These are phyloP conservation scores for Scheffersomyces segobiensis DNA, from an alignment of 1,139 yeast genomes.

Conservation along the genomic window DNA sequence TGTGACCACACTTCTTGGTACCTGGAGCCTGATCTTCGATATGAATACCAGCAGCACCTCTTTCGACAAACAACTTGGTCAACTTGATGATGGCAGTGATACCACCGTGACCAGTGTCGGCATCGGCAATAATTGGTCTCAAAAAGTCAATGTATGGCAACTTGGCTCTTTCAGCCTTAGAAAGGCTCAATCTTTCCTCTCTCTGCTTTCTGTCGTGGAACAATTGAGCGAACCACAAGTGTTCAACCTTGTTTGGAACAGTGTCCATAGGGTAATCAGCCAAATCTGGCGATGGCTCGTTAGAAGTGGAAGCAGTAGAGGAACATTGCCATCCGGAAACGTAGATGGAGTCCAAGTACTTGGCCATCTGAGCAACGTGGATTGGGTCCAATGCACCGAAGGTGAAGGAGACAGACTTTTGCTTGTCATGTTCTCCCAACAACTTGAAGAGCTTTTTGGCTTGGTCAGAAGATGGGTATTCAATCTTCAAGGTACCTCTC, in stretches of 20 bases:
- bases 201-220: conserved; percentile 97
- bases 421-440: conserved; percentile 68
- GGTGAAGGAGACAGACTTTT: conserved; percentile 81
- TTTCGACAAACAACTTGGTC: conserved; percentile 94
- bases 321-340: conserved; percentile 99
- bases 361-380: conserved; percentile 95
- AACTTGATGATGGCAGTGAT: conserved; percentile 92
- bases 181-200: conserved; percentile 69
- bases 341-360: conserved; percentile 87
- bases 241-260: conserved; percentile 97
- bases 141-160: conserved; percentile 73
- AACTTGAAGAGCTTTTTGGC: conserved; percentile 78
- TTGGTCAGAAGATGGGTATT: conserved; percentile 77
- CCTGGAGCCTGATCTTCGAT: conserved; percentile 99
- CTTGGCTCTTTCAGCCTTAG: conserved; percentile 65
- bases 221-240: conserved; percentile 92
- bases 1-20: conserved; percentile 96
- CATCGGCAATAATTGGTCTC: conserved; percentile 95
- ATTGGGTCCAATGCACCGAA: conserved; percentile 97
- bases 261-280: conserved; percentile 99
- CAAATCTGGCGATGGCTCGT: conserved; percentile 97
- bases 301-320: conserved; percentile 94
- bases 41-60: conserved; percentile 99
- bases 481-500: conserved; percentile 72
- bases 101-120: conserved; percentile 99